Base-by-base conservation (phyloP, 495 filamentous ascomycete genomes). In the Aspergillus haitiensis region DNA sequence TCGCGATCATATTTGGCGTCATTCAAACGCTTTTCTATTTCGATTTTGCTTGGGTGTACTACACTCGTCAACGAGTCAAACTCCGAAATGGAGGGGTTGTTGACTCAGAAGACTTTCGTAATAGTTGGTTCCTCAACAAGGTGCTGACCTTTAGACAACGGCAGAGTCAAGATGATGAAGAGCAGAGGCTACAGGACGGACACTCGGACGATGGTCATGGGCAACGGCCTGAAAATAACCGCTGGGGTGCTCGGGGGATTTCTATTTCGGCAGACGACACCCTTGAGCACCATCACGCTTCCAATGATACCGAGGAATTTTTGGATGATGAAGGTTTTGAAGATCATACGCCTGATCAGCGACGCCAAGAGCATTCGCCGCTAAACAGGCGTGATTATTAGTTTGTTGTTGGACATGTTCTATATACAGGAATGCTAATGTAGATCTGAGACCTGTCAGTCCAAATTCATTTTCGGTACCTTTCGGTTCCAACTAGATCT, bases 1-100 rank as follows among this genome's bases (percentile, higher is more conserved):
- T 93, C 34, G 81, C 86, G 9, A 80, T 92, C 59, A 78, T 94
- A 52, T 97, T 95, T 70, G 94, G 93, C 39, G 75, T 96, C 61
- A 77, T 98, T 31, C 95, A 98, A 75, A 97, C 93, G 0, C 84
- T 86, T 2, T 83, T 98, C 53, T 97, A 98, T 70, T 68, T 92
- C 62, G 95, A 98, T 71, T 98, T 98, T 69, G 91, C 89, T 27
- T 97, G 93, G 92, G 91, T 98, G 0, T 98, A 98, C 77, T 97
- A 88, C 76, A 87, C 87, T 5, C 82, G 94, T 37, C 95, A 98
- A 75, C 84, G 91, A 36, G 93, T 98, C 65, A 97, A 97, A 83
- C 86, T 98, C 5, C 83, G 94, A 46, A 86, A 87, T 59, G 93
- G 93, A 57, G 92, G 91, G 4, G 82, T 98, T 15, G 90, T 98